Conservation (phyloP, 75 land plant species). For the Selaginella moellendorffii region DNA sequence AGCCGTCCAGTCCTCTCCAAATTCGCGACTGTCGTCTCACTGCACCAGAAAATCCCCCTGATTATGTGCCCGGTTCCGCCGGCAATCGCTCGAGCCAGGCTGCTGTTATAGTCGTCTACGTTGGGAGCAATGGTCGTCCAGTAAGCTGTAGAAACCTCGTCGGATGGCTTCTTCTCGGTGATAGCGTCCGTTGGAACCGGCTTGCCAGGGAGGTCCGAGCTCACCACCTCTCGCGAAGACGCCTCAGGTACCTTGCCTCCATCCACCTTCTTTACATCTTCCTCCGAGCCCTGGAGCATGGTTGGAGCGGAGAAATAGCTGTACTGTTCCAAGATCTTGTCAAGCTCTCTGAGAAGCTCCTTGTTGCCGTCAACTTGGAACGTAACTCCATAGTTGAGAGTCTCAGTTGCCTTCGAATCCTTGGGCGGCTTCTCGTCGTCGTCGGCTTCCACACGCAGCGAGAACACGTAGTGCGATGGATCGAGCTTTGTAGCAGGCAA, state of each 20-base stretch:
- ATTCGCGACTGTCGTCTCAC: conserved; percentile 30
- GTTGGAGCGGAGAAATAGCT: conserved; percentile 41
- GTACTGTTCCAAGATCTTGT: conserved; percentile 32
- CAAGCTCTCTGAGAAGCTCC: background rate
- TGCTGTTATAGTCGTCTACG: conserved; percentile 50
- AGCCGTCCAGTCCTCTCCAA: conserved; percentile 12
- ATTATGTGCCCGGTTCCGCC: conserved; percentile 51
- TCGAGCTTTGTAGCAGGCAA: background rate
- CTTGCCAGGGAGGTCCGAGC: background rate
- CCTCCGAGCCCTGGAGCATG: conserved; percentile 18
- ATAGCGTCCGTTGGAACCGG: background rate
- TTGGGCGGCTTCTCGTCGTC: background rate
- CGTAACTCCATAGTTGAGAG: conserved; percentile 1
- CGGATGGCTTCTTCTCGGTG: background rate
- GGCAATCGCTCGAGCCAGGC: conserved; percentile 62
- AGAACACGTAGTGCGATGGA: background rate
- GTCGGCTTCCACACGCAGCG: background rate
- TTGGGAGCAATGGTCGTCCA: conserved; percentile 67
- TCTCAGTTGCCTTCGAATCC: background rate
- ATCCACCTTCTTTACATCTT: background rate
- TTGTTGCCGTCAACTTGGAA: conserved; percentile 4
- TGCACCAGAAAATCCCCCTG: conserved; percentile 49
- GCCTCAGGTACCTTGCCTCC: background rate
- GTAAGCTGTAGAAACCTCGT: conserved; percentile 15
- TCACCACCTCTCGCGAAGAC: background rate